A percentile compares a stretch with the other conserved stretches of the same genome.
Evolutionary conservation across 2,329 filamentous ascomycete species (phyloP).

Genomic region (Dactylellina leptospora): DNA sequence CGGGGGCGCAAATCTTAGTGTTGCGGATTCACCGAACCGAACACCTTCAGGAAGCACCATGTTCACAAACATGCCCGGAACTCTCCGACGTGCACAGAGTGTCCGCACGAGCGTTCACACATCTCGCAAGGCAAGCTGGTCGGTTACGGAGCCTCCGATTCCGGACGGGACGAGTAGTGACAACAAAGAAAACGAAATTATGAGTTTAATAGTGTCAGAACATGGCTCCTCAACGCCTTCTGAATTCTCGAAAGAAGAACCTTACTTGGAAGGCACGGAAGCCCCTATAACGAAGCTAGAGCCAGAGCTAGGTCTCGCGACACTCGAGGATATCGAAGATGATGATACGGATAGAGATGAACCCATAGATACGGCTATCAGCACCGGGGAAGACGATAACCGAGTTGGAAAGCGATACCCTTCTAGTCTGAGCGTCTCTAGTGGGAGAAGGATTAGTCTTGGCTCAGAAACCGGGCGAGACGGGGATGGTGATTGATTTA

Average conservation of each 20-base stretch:
- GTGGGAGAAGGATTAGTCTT: constrained; percentile 26
- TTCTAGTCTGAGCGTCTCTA: constrained; percentile 42
- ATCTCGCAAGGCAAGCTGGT: constrained; percentile 51
- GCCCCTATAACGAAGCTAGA: constrained; percentile 13
- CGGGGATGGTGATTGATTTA: constrained; percentile 39
- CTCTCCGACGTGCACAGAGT: constrained; percentile 38
- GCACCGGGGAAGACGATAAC: constrained; percentile 16
- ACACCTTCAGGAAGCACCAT: constrained; percentile 50
- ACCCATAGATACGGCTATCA: constrained; percentile 27
- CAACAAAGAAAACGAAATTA: constrained; percentile 42
- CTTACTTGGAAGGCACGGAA: not conserved
- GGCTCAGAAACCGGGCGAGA: constrained; percentile 21
- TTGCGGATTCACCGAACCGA: constrained; percentile 31
- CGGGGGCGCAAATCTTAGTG: not conserved
- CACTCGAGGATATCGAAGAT: constrained; percentile 43
- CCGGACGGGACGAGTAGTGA: constrained; percentile 28
- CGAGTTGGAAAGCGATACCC: constrained; percentile 35
- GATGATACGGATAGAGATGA: constrained; percentile 45
- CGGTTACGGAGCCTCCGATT: constrained; percentile 30
- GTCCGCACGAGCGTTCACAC: constrained; percentile 37
- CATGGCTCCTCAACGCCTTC: not conserved
- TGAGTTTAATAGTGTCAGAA: not conserved
- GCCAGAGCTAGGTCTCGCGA: constrained; percentile 32
- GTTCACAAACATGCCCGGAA: constrained; percentile 19
- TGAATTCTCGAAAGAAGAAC: not conserved